Evolutionary conservation across 495 filamentous ascomycete species (phyloP), one percentile per base, ranked within the genome.

Genomic region (Ascobolus immersus): DNA sequence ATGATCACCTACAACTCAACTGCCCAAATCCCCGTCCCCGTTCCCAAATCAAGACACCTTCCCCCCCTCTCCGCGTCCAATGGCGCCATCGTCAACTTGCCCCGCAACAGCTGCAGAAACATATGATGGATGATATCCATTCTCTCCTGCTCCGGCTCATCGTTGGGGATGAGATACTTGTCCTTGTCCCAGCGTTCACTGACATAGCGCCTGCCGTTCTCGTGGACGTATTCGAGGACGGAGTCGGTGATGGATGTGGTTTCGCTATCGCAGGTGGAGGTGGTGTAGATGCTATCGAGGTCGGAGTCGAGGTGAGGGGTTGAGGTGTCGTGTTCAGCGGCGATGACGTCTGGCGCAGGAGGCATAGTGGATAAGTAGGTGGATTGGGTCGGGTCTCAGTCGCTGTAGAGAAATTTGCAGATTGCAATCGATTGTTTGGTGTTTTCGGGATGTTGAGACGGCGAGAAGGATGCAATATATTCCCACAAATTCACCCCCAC

Each of bases 101-200:
- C 32, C 27, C 35, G 22, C 32, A 43, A 53, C n/a, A 59, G 44
- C 41, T 55, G 44, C 29, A 55, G 38, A 18, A 42, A 44, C 48
- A 56, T 52, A 14, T 47, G 48, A 38, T 57, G 54, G 32, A 51
- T 50, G 45, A 54, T 43, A 28, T 54, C 52, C 36, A 52, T 45
- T 14, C 52, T 38, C 28, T 51, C 41, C 37, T 53, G 51, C 39
- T 57, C 54, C 8, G 36, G 32, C 41, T 65, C 59, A 37, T 65
- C 61, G 41, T 66, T 64, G 9, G 62, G 63, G 33, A 66, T 52
- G 3, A 58, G 43, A 34, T 67, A 65, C 15, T 47, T 39, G 8
- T 61, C 60, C 31, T 57, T 47, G n/a, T n/a, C n/a, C 13, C 53
- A 27, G 11, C 25, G 25, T 4, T 27, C 25, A 14, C 11, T n/a